phyloP scores from a whole-genome alignment of 768 basidiomycete genomes.

The Tulasnella sp. region DNA sequence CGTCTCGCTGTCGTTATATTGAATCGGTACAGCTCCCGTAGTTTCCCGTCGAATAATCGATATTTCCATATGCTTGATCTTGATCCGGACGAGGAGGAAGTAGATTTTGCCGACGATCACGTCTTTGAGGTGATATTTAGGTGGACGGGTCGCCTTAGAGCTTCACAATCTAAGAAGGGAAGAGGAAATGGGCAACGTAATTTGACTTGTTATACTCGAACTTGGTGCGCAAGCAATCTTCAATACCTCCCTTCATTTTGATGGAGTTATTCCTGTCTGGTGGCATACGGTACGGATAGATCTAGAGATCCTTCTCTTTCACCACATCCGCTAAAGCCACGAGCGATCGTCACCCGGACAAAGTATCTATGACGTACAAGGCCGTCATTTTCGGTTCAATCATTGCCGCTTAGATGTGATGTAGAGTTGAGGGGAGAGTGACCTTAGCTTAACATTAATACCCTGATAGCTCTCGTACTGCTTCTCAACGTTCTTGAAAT shows the following conservation, averaged over 20 bases:
- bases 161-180: background rate
- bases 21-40: slow-evolving; percentile 92
- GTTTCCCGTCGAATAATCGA: slow-evolving; percentile 98
- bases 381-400: background rate
- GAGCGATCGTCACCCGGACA: slow-evolving; percentile 80
- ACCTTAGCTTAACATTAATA: slow-evolving; percentile 97
- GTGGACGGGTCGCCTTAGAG: too few relatives aligned
- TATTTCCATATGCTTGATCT: slow-evolving; percentile 99
- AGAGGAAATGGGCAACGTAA: slow-evolving; percentile 44
- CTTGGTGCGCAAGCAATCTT: slow-evolving; percentile 97
- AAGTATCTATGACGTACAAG: slow-evolving; percentile 62
- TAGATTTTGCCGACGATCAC: slow-evolving; percentile 99
- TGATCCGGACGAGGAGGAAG: slow-evolving; percentile 96
- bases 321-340: slow-evolving; percentile 84
- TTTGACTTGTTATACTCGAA: slow-evolving; percentile 99
- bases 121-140: slow-evolving; percentile 95
- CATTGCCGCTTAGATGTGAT: background rate
- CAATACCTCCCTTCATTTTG: slow-evolving; percentile 99
- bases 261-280: slow-evolving; percentile 97
- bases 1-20: slow-evolving; percentile 98
- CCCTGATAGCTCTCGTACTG: slow-evolving; percentile 97
- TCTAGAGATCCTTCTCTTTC: slow-evolving; percentile 94
- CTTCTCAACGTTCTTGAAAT: slow-evolving; percentile 99
- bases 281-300: slow-evolving; percentile 98
- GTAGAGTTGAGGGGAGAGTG: slow-evolving; percentile 30